Base-by-base conservation (phyloP, 2,329 filamentous ascomycete species). In the Botrytis tulipae region DNA sequence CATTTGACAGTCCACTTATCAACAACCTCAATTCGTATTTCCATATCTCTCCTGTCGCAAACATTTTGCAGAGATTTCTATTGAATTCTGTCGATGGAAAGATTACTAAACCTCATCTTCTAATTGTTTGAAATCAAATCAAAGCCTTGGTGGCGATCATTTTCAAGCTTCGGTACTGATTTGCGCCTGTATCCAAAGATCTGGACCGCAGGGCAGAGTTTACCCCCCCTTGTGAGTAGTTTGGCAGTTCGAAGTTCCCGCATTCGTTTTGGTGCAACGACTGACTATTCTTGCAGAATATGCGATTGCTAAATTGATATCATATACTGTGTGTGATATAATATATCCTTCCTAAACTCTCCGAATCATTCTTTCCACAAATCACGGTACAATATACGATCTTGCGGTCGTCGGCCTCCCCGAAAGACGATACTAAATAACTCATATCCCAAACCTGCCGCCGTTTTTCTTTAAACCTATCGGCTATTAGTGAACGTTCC, bases 211-310 rank as follows among this genome's bases (percentile, higher is more conserved):
- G 22, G 22, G 25, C 32, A 68, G 16, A 42, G 37, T 54, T 40
- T 29, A 29, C 16, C 37, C 25, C 25, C 25, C n/a, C 35, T 68
- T 25, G 66, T 68, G 66, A 68, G 66, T 57, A 57, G 25, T 42
- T 57, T 68, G 66, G 0, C 35, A 25, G n/a, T 20, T 25, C 18
- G 42, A 44, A 22, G 16, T 32, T 57, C n/a, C 25, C 16, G 37
- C 48, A 68, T 10, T 25, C 1, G 2, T 42, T 32, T 57, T 32
- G 66, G 22, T 25, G n/a, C 48, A 42, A 57, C 12, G 25, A 57
- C 66, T 68, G n/a, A 68, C 18, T 68, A 5, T 57, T 57, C 18
- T 32, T 68, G 35, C 65, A 68, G 66, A 57, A 42, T 32, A 32
- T 44, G 35, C 48, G 35, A 57, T 57, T n/a, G 48, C 37, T 32